Evolutionary conservation across 495 filamentous ascomycete genomes (phyloP).

Genomic region (Clavariopsis aquatica): DNA sequence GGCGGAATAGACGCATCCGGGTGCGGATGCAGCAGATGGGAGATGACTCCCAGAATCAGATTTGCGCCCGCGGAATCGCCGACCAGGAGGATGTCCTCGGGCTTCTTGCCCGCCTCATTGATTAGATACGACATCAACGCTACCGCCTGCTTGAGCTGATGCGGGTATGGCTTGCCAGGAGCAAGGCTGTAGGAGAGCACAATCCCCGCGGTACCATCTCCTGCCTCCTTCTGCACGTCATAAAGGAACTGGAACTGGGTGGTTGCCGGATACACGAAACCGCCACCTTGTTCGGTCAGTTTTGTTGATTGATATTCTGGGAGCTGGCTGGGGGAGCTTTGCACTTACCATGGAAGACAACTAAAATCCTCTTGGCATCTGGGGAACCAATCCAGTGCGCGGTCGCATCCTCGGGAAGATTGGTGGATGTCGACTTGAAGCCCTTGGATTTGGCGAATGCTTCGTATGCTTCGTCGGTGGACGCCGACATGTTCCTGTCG

Average conservation of each 20-base stretch:
- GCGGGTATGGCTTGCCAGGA: slow-evolving; percentile 16
- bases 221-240: slow-evolving; percentile 13
- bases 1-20: slow-evolving; percentile 7
- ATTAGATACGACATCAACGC: slow-evolving; percentile 13
- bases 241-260: slow-evolving; percentile 13
- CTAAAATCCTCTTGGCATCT: slow-evolving; percentile 14
- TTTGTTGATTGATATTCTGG: slow-evolving; percentile 7
- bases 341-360: slow-evolving; percentile 13
- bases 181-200: slow-evolving; percentile 18
- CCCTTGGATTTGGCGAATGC: slow-evolving; percentile 14
- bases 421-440: slow-evolving; percentile 9
- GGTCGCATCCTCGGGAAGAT: slow-evolving; percentile 12
- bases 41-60: slow-evolving; percentile 19
- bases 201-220: slow-evolving; percentile 11
- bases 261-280: slow-evolving; percentile 18
- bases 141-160: slow-evolving; percentile 13
- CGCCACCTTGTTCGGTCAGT: slow-evolving; percentile 9
- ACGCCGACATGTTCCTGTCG: slow-evolving; percentile 6
- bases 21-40: slow-evolving; percentile 10
- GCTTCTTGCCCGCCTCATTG: slow-evolving; percentile 8
- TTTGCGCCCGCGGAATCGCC: slow-evolving; percentile 19
- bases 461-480: slow-evolving; percentile 16
- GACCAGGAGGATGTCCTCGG: slow-evolving; percentile 15
- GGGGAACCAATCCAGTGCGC: slow-evolving; percentile 15
- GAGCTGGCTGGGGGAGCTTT: slow-evolving; percentile 5